phyloP scores from a whole-genome alignment of 192 early-diverging fungal genomes.

The Gamsiella multidivaricata region DNA sequence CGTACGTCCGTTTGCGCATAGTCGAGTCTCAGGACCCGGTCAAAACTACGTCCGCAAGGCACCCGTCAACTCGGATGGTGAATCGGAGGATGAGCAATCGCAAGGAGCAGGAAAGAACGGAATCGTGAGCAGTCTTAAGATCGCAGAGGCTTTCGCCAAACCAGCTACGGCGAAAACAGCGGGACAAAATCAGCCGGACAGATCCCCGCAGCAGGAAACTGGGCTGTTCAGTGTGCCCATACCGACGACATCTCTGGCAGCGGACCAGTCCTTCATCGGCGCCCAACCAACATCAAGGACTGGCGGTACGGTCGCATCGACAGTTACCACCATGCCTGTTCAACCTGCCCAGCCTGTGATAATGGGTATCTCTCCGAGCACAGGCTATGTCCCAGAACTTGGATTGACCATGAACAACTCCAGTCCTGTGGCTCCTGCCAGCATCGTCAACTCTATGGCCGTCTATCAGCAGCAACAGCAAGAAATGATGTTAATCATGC shows the following conservation, averaged over 20 bases:
- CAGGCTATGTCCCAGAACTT: neutral
- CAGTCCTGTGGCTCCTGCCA: conserved; percentile 7
- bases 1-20: neutral
- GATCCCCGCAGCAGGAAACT: too few relatives aligned
- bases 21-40: conserved; percentile 23
- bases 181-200: too few relatives aligned
- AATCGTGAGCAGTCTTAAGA: neutral
- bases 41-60: conserved; percentile 49
- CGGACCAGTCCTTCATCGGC: neutral
- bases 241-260: neutral
- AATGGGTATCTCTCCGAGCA: neutral
- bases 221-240: neutral
- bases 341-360: neutral
- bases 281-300: neutral
- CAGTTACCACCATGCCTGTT: neutral
- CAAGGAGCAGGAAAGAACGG: neutral
- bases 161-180: neutral
- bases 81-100: conserved; percentile 33
- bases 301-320: too few relatives aligned
- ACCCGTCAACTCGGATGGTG: conserved; percentile 42
- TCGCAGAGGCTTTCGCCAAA: neutral
- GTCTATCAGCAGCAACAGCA: conserved; percentile 49
- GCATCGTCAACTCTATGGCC: conserved; percentile 36
- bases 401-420: conserved; percentile 11
- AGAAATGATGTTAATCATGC: conserved; percentile 52